phyloP scores from a whole-genome alignment of 2,329 filamentous ascomycete genomes.

The Epichloe typhina region DNA sequence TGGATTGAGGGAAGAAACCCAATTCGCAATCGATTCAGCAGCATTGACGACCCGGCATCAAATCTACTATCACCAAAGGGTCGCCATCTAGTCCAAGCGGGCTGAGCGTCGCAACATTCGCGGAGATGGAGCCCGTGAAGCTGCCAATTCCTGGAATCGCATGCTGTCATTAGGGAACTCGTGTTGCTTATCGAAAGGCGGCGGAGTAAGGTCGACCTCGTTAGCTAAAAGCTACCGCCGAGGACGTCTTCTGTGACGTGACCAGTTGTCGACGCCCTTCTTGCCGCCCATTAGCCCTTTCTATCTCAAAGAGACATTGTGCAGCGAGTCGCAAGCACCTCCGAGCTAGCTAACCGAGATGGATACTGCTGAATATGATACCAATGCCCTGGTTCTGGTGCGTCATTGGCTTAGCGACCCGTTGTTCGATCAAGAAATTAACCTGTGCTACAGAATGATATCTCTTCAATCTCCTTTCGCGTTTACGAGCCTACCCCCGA shows the following conservation, averaged over 20 bases:
- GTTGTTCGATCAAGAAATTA: constrained; percentile 2
- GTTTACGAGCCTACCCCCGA: constrained; percentile 38
- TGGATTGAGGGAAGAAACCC: not conserved
- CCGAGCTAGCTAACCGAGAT: constrained; percentile 32
- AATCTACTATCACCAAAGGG: not conserved
- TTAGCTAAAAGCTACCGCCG: constrained; percentile 7
- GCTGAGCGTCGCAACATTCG: constrained; percentile 12
- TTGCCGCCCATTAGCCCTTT: not conserved
- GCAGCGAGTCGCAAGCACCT: not conserved
- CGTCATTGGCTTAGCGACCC: constrained; percentile 13
- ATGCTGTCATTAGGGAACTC: constrained; percentile 5
- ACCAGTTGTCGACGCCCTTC: constrained; percentile 8
- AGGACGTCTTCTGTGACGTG: constrained; percentile 1
- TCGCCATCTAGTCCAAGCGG: not conserved
- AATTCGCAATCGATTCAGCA: not conserved
- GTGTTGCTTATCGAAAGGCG: not conserved
- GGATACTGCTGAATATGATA: constrained; percentile 51
- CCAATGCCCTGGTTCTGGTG: constrained; percentile 47
- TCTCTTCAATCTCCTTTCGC: constrained; percentile 40
- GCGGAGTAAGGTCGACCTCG: constrained; percentile 6
- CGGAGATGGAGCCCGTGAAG: constrained; percentile 28
- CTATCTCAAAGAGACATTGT: constrained; percentile 1
- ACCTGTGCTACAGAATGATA: constrained; percentile 34
- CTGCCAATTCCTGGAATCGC: constrained; percentile 11
- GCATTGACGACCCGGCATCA: not conserved